A percentile compares a stretch with the other conserved stretches of the same genome.
These are phyloP conservation scores for Pseudogymnoascus sp. DNA, from an alignment of 2,329 filamentous ascomycete species.

Conservation along the genomic window DNA sequence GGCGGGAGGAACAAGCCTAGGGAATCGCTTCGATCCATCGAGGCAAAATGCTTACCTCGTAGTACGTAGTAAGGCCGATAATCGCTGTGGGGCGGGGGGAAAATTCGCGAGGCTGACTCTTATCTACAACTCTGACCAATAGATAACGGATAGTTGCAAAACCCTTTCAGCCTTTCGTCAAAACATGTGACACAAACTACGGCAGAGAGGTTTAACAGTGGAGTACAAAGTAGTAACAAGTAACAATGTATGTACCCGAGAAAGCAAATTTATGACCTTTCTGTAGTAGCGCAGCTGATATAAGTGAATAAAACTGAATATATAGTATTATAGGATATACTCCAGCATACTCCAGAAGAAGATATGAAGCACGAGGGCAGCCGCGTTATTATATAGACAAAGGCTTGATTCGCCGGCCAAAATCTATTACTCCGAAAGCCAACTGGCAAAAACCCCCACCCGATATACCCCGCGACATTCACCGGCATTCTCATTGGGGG, in stretches of 20 bases:
- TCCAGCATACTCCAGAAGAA: constrained; percentile 1
- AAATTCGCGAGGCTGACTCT: constrained; percentile 5
- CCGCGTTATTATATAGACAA: constrained; percentile 4
- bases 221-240: neutral
- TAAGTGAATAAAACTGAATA: neutral
- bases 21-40: neutral
- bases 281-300: neutral
- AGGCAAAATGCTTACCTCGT: constrained; percentile 6
- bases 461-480: constrained; percentile 1
- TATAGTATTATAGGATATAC: neutral
- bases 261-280: constrained; percentile 1
- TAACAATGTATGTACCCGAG: too few species aligned
- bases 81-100: constrained; percentile 1
- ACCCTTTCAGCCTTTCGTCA: neutral
- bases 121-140: neutral
- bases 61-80: constrained; percentile 6
- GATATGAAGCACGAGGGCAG: constrained; percentile 1
- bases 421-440: constrained; percentile 6
- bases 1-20: neutral
- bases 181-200: neutral
- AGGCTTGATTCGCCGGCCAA: constrained; percentile 1
- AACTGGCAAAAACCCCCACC: constrained; percentile 7
- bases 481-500: constrained; percentile 1
- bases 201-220: neutral
- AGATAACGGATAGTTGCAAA: neutral